phyloP scores from a whole-genome alignment of 306 rosid species.

The Medicago ruthenica region DNA sequence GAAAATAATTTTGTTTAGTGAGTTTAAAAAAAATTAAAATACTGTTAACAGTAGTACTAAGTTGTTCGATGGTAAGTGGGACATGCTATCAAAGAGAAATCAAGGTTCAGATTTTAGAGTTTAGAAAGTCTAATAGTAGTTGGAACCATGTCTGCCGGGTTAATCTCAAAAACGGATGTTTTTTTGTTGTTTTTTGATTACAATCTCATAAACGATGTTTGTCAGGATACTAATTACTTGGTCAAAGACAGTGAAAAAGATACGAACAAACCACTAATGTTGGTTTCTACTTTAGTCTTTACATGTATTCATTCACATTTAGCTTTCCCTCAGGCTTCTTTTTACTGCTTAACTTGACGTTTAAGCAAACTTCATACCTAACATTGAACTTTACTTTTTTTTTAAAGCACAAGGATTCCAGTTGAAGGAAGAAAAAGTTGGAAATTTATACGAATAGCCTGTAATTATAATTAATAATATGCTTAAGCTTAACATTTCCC shows the following conservation, averaged over 20 bases:
- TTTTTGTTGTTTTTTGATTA: no score
- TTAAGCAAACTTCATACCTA: conserved; percentile 19
- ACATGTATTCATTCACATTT: neutral
- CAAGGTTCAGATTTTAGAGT: neutral
- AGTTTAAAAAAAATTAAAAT: neutral
- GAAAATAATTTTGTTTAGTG: neutral
- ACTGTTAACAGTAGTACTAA: neutral
- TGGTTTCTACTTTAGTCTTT: conserved; percentile 1
- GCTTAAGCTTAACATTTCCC: neutral
- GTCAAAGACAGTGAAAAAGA: neutral
- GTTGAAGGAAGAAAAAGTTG: conserved; percentile 25
- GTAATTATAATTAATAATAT: neutral
- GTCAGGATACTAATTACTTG: neutral
- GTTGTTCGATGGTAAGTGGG: neutral
- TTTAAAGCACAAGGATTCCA: neutral
- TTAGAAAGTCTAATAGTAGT: neutral
- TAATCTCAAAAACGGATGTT: neutral
- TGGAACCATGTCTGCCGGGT: neutral
- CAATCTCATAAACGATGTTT: neutral
- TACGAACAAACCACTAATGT: neutral
- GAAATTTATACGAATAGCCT: neutral
- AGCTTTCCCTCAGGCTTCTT: neutral
- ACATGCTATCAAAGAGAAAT: neutral
- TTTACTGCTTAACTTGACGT: conserved; percentile 4
- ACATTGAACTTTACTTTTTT: neutral